Percentiles rank a stretch among this genome's conserved stretches.
Conservation (phyloP, 768 basidiomycete genomes). For the Cubamyces sp. region DNA sequence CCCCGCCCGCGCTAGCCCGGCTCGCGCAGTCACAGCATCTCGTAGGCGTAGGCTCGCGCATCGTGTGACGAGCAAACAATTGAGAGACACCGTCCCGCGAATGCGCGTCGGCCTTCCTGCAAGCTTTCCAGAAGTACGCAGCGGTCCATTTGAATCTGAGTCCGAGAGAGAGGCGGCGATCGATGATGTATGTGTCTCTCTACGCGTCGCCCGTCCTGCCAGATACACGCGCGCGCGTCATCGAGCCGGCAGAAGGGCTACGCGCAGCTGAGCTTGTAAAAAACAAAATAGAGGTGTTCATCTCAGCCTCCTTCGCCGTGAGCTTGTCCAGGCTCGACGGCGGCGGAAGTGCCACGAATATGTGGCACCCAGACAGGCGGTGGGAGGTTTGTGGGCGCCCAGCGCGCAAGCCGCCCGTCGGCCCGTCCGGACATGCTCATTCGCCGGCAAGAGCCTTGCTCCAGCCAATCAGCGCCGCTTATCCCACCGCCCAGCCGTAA, state of each 20-base stretch:
- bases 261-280: too few relatives aligned
- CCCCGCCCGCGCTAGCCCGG: not conserved
- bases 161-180: slow-evolving; percentile 18
- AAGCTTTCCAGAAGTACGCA: slow-evolving; percentile 6
- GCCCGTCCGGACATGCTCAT: slow-evolving; percentile 3
- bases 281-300: too few relatives aligned
- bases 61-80: not conserved
- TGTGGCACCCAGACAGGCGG: too few relatives aligned
- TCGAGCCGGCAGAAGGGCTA: not conserved
- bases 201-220: not conserved
- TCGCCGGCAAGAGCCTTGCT: slow-evolving; percentile 3
- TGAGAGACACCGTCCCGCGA: not conserved
- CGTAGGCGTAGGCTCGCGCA: not conserved
- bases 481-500: not conserved
- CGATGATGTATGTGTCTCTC: slow-evolving; percentile 2
- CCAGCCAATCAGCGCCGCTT: slow-evolving; percentile 8
- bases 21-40: not conserved
- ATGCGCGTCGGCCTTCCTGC: slow-evolving; percentile 1
- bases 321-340: too few relatives aligned
- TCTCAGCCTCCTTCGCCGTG: too few relatives aligned
- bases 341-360: too few relatives aligned
- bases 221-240: not conserved
- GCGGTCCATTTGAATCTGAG: slow-evolving; percentile 21
- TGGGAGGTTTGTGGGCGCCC: not conserved
- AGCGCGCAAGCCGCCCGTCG: not conserved